These are phyloP conservation scores for Paecilomyces dactylethromorphus DNA, from an alignment of 2,329 filamentous ascomycete genomes.

Conservation along the genomic window DNA sequence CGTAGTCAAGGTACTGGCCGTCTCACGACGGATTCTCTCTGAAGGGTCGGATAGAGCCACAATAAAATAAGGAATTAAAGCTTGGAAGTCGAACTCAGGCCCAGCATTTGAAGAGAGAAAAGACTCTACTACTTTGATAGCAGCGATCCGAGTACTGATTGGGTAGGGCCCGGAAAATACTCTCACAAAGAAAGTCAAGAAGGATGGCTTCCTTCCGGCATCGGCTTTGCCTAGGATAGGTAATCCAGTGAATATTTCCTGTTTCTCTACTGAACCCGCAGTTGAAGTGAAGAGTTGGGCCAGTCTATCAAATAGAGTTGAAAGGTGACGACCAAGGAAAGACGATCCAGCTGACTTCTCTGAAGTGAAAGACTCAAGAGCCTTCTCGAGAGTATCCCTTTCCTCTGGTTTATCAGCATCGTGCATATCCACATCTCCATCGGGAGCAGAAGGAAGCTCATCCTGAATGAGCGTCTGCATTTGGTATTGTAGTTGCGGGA, in stretches of 20 bases:
- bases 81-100: conserved; percentile 61
- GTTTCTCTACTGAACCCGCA: conserved; percentile 19
- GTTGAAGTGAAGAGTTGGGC: conserved; percentile 31
- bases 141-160: conserved; percentile 60
- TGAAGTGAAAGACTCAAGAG: conserved; percentile 25
- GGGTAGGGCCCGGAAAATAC: conserved; percentile 69
- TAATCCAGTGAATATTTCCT: conserved; percentile 31
- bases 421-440: conserved; percentile 47
- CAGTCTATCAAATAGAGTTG: conserved; percentile 32
- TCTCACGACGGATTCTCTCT: conserved; percentile 67
- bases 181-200: conserved; percentile 67
- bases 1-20: conserved; percentile 59
- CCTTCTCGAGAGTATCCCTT: conserved; percentile 23
- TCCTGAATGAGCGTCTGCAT: conserved; percentile 64
- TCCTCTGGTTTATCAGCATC: conserved; percentile 25
- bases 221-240: conserved; percentile 27
- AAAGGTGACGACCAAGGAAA: conserved; percentile 27
- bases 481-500: conserved; percentile 68
- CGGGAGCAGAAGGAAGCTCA: conserved; percentile 43
- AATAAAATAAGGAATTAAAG: conserved; percentile 74
- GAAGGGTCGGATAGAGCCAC: conserved; percentile 68
- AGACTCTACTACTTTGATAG: conserved; percentile 59
- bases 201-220: conserved; percentile 57
- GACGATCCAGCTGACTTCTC: conserved; percentile 24
- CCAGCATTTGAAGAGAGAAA: conserved; percentile 47